phyloP scores from a whole-genome alignment of 495 filamentous ascomycete species.

The Penicillium macrosclerotiorum region DNA sequence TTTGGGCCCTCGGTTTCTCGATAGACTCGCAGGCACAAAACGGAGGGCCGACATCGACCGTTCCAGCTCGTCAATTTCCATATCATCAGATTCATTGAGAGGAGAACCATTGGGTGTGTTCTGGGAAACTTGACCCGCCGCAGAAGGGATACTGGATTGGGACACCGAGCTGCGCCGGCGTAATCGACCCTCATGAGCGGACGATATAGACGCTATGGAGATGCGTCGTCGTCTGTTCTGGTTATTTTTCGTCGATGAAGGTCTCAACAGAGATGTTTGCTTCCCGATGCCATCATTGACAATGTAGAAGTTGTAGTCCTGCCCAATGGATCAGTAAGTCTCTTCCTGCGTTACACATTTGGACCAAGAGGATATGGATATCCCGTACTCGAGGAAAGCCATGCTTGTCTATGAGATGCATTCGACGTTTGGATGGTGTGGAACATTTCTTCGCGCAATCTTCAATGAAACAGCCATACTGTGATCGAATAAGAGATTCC shows the following conservation, averaged over 20 bases:
- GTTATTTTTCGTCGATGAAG: conserved; percentile 29
- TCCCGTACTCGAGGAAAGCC: conserved; percentile 74
- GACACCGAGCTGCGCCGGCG: conserved; percentile 38
- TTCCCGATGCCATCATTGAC: conserved; percentile 87
- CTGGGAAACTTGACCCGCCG: neutral
- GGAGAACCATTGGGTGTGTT: neutral
- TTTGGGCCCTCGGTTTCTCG: conserved; percentile 24
- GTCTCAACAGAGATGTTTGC: conserved; percentile 69
- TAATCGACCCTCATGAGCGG: conserved; percentile 36
- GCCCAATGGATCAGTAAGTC: too few species aligned
- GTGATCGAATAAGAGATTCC: neutral
- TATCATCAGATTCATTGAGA: conserved; percentile 35
- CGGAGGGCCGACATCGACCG: conserved; percentile 78
- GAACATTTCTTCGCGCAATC: conserved; percentile 83
- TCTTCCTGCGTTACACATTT: too few species aligned
- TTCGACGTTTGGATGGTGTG: conserved; percentile 75
- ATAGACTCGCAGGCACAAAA: conserved; percentile 75
- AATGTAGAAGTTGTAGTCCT: conserved; percentile 90
- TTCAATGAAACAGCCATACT: conserved; percentile 90
- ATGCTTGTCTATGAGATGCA: conserved; percentile 92
- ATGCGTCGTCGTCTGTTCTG: conserved; percentile 53
- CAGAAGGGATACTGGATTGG: conserved; percentile 10
- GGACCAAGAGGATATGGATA: conserved; percentile 8
- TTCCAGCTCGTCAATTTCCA: conserved; percentile 69
- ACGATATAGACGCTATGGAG: conserved; percentile 44